phyloP scores from a whole-genome alignment of 78 protist genomes.

The Goniomonas avonlea region DNA sequence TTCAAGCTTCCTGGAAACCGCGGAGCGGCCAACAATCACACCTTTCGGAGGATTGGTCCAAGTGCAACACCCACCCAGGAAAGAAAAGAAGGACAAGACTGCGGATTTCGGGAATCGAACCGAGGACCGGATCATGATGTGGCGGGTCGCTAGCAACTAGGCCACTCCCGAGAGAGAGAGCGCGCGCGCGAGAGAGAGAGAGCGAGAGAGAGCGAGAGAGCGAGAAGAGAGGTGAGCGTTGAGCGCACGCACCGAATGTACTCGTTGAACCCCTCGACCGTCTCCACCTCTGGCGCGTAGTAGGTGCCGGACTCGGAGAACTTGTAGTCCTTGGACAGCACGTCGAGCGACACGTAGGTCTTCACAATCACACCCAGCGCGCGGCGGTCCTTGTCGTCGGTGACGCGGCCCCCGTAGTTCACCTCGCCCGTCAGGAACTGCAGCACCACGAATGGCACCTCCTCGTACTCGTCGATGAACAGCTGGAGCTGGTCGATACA shows the following conservation, averaged over 20 bases:
- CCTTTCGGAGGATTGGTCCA: too few species aligned
- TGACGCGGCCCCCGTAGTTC: conserved; percentile 90
- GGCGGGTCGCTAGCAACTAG: too few species aligned
- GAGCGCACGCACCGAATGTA: conserved; percentile 13
- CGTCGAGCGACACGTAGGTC: conserved; percentile 25
- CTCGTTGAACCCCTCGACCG: neutral
- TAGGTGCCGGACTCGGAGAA: conserved; percentile 49
- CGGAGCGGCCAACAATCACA: too few species aligned
- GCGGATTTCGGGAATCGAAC: too few species aligned
- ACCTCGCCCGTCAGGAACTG: conserved; percentile 57
- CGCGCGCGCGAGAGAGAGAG: too few species aligned
- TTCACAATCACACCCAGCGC: conserved; percentile 43
- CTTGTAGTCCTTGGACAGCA: conserved; percentile 36
- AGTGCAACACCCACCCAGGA: too few species aligned
- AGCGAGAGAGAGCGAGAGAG: too few species aligned
- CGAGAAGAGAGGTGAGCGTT: too few species aligned
- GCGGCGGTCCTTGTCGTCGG: conserved; percentile 84
- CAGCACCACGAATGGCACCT: conserved; percentile 68
- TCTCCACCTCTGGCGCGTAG: neutral
- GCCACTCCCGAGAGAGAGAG: neutral
- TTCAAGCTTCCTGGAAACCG: too few species aligned
- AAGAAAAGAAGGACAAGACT: too few species aligned
- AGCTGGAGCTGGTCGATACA: conserved; percentile 51
- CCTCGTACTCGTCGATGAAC: conserved; percentile 58
- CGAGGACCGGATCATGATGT: too few species aligned